These are phyloP conservation scores for Fusarium sp. DNA, from an alignment of 2,329 filamentous ascomycete species.

Conservation along the genomic window DNA sequence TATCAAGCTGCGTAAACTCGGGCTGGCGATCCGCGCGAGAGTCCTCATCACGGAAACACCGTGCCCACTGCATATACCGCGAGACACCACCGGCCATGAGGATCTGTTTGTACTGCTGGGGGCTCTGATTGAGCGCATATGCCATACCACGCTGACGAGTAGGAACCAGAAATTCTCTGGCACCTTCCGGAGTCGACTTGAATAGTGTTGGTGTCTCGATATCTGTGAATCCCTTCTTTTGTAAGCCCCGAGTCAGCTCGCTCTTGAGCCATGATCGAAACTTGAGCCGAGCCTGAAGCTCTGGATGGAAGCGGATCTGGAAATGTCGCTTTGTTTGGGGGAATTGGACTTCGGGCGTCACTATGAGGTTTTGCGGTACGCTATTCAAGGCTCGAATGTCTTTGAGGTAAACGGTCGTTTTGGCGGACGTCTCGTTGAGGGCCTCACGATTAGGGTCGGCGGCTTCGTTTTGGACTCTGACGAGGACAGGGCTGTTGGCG, in stretches of 20 bases:
- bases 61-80: slow-evolving; percentile 91
- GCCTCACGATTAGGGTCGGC: slow-evolving; percentile 29
- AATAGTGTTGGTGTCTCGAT: slow-evolving; percentile 95
- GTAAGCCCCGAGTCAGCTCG: slow-evolving; percentile 66
- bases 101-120: slow-evolving; percentile 98
- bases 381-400: slow-evolving; percentile 53
- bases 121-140: slow-evolving; percentile 94
- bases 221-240: slow-evolving; percentile 74
- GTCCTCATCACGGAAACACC: slow-evolving; percentile 96
- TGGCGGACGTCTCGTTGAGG: slow-evolving; percentile 44
- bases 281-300: slow-evolving; percentile 74
- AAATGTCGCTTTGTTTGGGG: slow-evolving; percentile 81
- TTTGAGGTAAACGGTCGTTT: slow-evolving; percentile 76
- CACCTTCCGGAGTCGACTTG: slow-evolving; percentile 97
- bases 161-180: slow-evolving; percentile 93
- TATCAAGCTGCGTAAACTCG: slow-evolving; percentile 93
- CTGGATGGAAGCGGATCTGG: slow-evolving; percentile 81
- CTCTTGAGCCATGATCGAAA: slow-evolving; percentile 74
- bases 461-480: slow-evolving; percentile 56
- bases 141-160: slow-evolving; percentile 80
- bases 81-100: slow-evolving; percentile 90
- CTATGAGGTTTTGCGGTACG: slow-evolving; percentile 74
- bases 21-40: slow-evolving; percentile 92
- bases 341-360: slow-evolving; percentile 80
- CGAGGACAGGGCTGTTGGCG: slow-evolving; percentile 65